phyloP scores from a whole-genome alignment of 1,284 basidiomycete genomes.

The Cryptococcus sp. region DNA sequence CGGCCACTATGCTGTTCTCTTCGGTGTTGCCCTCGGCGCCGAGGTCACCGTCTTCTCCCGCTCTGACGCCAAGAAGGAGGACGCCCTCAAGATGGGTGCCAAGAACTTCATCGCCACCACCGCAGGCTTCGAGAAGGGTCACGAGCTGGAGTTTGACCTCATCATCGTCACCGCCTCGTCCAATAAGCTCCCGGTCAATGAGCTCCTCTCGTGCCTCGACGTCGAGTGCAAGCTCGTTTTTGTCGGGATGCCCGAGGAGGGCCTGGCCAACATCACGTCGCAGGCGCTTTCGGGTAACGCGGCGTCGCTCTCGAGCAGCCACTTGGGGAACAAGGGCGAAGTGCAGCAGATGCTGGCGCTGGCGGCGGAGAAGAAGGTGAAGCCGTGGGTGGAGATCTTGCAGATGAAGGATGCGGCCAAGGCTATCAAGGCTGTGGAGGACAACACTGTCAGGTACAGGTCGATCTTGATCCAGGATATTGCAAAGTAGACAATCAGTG shows the following conservation, averaged over 20 bases:
- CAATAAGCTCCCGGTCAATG: constrained; percentile 47
- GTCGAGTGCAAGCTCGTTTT: constrained; percentile 58
- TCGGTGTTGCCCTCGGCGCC: constrained; percentile 59
- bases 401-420: constrained; percentile 59
- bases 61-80: constrained; percentile 59
- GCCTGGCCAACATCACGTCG: constrained; percentile 21
- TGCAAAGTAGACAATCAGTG: background rate
- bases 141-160: constrained; percentile 56
- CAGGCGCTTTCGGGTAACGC: constrained; percentile 23
- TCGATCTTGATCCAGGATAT: constrained; percentile 53
- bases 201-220: constrained; percentile 54
- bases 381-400: constrained; percentile 54
- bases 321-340: constrained; percentile 64
- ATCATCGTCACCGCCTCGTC: constrained; percentile 58
- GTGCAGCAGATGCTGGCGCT: constrained; percentile 57
- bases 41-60: constrained; percentile 66
- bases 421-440: constrained; percentile 56
- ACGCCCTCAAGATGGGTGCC: constrained; percentile 62
- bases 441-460: constrained; percentile 56
- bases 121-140: constrained; percentile 52
- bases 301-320: constrained; percentile 42
- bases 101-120: constrained; percentile 54
- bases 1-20: constrained; percentile 58
- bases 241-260: constrained; percentile 52
- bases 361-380: constrained; percentile 57